These are phyloP conservation scores for Komagataella kurtzmanii DNA, from an alignment of 805 yeast genomes.

Conservation along the genomic window DNA sequence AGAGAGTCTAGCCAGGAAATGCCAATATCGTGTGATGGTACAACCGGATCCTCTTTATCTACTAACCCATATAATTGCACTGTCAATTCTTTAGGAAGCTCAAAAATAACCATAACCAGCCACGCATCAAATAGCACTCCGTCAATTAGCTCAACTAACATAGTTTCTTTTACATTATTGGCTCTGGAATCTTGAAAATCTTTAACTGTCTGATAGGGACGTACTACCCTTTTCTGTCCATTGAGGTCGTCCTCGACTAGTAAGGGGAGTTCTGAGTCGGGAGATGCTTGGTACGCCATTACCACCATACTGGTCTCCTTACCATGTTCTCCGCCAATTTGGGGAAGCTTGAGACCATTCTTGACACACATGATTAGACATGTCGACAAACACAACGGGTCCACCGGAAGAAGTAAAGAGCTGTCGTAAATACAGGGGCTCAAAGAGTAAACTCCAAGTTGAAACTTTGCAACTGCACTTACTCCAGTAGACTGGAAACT, in stretches of 20 bases:
- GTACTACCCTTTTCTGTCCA: conserved; percentile 21
- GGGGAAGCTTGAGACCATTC: conserved; percentile 29
- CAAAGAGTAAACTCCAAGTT: conserved; percentile 35
- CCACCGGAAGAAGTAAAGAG: conserved; percentile 30
- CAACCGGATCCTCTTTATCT: background rate
- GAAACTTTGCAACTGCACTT: conserved; percentile 1
- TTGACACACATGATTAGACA: conserved; percentile 32
- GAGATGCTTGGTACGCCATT: conserved; percentile 35
- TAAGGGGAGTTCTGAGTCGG: conserved; percentile 38
- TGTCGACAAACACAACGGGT: conserved; percentile 40
- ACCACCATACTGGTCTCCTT: conserved; percentile 6
- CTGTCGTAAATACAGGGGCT: conserved; percentile 15
- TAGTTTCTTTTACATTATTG: conserved; percentile 15
- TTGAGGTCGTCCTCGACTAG: conserved; percentile 33
- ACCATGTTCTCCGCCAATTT: background rate
- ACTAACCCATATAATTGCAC: background rate
- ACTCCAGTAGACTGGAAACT: conserved; percentile 7
- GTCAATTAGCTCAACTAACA: conserved; percentile 30
- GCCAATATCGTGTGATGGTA: conserved; percentile 1
- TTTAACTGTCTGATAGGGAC: conserved; percentile 22
- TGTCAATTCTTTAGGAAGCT: conserved; percentile 2
- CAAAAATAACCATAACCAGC: conserved; percentile 19
- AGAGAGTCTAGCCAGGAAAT: conserved; percentile 4
- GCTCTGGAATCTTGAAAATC: conserved; percentile 21
- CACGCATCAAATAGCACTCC: conserved; percentile 36